A percentile compares a stretch with the other conserved stretches of the same genome.
These are phyloP conservation scores for Cryptococcus depauperatus DNA, from an alignment of 1,284 basidiomycete genomes.

Conservation along the genomic window DNA sequence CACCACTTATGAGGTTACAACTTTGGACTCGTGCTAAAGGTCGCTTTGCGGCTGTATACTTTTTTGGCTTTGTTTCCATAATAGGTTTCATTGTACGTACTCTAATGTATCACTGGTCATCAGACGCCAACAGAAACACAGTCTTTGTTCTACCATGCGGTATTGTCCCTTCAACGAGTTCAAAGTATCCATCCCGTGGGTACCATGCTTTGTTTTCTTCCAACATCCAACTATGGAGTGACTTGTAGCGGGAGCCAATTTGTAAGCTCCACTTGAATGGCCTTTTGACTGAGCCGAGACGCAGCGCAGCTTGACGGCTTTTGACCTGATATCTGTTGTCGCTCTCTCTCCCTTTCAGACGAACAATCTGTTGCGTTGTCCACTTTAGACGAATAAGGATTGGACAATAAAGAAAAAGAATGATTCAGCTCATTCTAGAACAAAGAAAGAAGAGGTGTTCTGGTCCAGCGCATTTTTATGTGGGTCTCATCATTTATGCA, in stretches of 20 bases:
- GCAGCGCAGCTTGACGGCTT: conserved; percentile 53
- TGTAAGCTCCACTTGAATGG: no score
- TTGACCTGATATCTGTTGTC: conserved; percentile 67
- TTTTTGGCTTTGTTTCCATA: conserved; percentile 63
- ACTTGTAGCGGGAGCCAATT: conserved; percentile 67
- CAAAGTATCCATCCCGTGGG: conserved; percentile 46
- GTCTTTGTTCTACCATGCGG: conserved; percentile 35
- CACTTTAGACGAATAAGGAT: conserved; percentile 72
- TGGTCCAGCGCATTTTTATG: no score
- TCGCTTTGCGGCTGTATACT: conserved; percentile 57
- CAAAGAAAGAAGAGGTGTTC: no score
- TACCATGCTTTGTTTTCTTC: conserved; percentile 68
- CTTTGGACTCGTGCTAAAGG: conserved; percentile 64
- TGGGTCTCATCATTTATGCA: no score
- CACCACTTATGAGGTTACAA: conserved; percentile 62
- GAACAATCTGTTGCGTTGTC: conserved; percentile 76
- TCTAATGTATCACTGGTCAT: background rate
- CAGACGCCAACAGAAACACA: conserved; percentile 2
- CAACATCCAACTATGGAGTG: conserved; percentile 65
- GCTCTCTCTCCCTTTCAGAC: conserved; percentile 59
- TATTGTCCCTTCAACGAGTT: conserved; percentile 39
- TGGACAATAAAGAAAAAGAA: no score
- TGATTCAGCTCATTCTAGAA: no score
- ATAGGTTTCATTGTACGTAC: conserved; percentile 50
- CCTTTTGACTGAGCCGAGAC: background rate